These are phyloP conservation scores for Thielaviopsis musarum DNA, from an alignment of 2,329 filamentous ascomycete genomes.

Conservation along the genomic window DNA sequence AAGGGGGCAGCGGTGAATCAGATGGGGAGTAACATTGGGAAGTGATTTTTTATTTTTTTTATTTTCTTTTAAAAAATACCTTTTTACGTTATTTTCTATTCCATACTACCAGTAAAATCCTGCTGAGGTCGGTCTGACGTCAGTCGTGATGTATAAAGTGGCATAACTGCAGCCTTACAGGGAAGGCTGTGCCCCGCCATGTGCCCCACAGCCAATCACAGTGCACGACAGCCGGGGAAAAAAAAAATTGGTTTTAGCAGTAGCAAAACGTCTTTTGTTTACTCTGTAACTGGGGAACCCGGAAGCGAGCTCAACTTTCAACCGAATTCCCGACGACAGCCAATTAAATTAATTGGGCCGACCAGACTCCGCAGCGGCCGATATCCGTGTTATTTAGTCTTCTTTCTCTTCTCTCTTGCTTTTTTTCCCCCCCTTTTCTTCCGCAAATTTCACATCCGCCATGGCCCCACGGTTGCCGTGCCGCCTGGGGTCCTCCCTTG, in stretches of 20 bases:
- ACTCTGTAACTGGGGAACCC: background rate
- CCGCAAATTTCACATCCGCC: background rate
- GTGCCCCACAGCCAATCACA: constrained; percentile 3
- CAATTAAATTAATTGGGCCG: too few species aligned
- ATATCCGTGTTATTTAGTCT: background rate
- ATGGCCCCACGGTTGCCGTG: constrained; percentile 9
- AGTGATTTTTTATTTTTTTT: constrained; percentile 16
- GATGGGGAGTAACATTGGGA: constrained; percentile 38
- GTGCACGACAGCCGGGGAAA: background rate
- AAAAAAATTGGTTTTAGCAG: background rate
- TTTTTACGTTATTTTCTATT: background rate
- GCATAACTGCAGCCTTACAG: background rate
- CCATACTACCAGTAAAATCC: background rate
- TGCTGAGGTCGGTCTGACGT: too few species aligned
- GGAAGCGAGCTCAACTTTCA: background rate
- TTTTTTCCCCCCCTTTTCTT: background rate
- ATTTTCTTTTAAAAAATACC: background rate
- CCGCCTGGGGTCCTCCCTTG: constrained; percentile 5
- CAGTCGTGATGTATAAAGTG: background rate
- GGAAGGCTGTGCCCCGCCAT: constrained; percentile 3
- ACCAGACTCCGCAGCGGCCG: background rate
- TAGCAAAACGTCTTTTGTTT: background rate
- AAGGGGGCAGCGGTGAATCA: constrained; percentile 38
- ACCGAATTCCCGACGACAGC: too few species aligned
- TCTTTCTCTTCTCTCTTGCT: background rate